Evolutionary conservation across 495 filamentous ascomycete species (phyloP), one percentile per base, ranked within the genome.

Genomic region (Penicillium odoratum): DNA sequence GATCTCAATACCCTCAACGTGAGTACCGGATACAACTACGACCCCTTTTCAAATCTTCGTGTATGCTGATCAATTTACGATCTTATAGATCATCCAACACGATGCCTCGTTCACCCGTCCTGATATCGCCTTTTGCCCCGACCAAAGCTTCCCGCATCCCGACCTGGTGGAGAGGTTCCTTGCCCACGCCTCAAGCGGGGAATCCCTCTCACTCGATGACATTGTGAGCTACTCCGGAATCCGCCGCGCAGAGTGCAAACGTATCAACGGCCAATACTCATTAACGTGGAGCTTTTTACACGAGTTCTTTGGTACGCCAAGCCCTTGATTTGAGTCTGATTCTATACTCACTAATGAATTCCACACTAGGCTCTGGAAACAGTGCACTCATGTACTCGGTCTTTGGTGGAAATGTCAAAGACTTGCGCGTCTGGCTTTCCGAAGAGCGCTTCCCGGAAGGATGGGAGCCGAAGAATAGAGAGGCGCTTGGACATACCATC

Each of bases 101-200:
- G 44, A 47, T 11, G 44, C 44, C 21, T 47, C 44, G 15, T 26
- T 47, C 44, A 47, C 44, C 4, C 44, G 44, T 26, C 44, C 44
- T 3, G 44, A 47, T 13, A 47, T 47, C 11, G 44, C 44, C 25
- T 28, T 47, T 13, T 47, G 44, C 15, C 21, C 44, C 44, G 44
- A 47, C 21, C 44, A 47, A 47, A 28, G 44, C 44, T 47, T n/a
- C 18, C 44, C 44, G 11, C 44, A 47, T 8, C 9, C 44, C 8
- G 15, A 13, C 11, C 9, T 47, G 21, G 44, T 47, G 4, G 44
- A 47, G 5, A 26, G 7, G 7, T 29, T 47, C 18, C 44, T 47
- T 21, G 18, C 9, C 44, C 11, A 47, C 9, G 21, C 44, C 21
- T 28, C 21, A 28, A 26, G 28, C 21, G 44, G 44, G 8, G 15